Percentiles rank a stretch among this genome's conserved stretches.
Conservation (phyloP, 2,329 filamentous ascomycete species). For the Atkinsonella hypoxylon region DNA sequence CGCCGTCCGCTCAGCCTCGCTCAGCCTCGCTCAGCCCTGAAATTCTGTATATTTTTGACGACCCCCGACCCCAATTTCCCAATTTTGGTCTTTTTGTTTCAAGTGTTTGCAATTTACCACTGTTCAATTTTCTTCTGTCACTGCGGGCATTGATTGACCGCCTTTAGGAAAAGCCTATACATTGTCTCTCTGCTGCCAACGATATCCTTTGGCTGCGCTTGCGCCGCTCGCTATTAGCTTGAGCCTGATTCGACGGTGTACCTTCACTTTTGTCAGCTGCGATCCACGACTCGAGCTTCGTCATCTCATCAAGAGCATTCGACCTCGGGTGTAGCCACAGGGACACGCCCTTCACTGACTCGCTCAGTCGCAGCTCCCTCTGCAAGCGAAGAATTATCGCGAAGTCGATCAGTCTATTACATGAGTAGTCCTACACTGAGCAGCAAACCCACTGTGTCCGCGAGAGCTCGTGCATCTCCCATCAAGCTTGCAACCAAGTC, state of each 20-base stretch:
- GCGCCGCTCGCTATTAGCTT: neutral
- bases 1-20: too few species aligned
- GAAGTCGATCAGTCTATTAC: conserved; percentile 1
- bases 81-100: too few species aligned
- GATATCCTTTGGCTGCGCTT: neutral
- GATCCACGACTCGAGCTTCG: neutral
- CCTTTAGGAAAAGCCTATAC: too few species aligned
- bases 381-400: neutral
- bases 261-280: neutral
- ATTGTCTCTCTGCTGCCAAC: neutral
- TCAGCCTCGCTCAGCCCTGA: too few species aligned
- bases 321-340: neutral
- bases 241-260: neutral
- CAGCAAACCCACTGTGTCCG: conserved; percentile 24
- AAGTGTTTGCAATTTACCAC: too few species aligned
- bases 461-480: conserved; percentile 24
- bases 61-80: too few species aligned
- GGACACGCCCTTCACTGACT: neutral
- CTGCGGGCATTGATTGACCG: too few species aligned
- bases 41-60: too few species aligned
- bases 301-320: neutral
- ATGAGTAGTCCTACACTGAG: conserved; percentile 31
- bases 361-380: neutral
- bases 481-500: conserved; percentile 45
- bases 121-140: too few species aligned